phyloP scores from a whole-genome alignment of 306 rosid species.

The Castanea mollissima region DNA sequence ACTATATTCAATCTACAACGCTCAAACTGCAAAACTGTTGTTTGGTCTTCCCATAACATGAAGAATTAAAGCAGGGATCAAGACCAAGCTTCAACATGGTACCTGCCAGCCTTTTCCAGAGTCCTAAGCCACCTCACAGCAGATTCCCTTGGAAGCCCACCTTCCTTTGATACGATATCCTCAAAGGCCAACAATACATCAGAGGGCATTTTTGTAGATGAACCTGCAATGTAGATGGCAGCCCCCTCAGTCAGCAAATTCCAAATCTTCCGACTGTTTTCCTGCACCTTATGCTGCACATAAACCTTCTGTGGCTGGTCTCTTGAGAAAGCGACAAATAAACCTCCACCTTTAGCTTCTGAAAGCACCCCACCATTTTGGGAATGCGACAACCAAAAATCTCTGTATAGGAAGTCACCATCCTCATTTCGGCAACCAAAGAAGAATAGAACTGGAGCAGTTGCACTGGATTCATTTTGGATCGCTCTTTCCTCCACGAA shows the following conservation, averaged over 20 bases:
- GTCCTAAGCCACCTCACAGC: constrained; percentile 72
- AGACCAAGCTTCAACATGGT: constrained; percentile 86
- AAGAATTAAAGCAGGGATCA: constrained; percentile 9
- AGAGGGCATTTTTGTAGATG: constrained; percentile 89
- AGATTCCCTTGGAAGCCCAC: constrained; percentile 56
- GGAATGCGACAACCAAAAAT: constrained; percentile 71
- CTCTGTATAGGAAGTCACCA: constrained; percentile 68
- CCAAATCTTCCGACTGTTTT: constrained; percentile 68
- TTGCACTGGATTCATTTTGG: constrained; percentile 43
- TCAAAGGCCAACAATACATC: constrained; percentile 79
- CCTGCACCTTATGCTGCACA: constrained; percentile 86
- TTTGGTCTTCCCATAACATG: not conserved
- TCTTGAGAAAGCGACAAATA: constrained; percentile 83
- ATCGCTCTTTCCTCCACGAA: constrained; percentile 81
- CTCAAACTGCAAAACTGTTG: not conserved
- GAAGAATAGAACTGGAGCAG: constrained; percentile 78
- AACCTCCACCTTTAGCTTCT: constrained; percentile 78
- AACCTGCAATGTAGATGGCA: constrained; percentile 82
- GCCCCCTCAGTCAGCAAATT: constrained; percentile 66
- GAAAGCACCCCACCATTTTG: constrained; percentile 65
- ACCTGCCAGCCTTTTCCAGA: constrained; percentile 68
- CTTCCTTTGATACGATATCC: constrained; percentile 65
- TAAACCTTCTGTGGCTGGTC: constrained; percentile 81
- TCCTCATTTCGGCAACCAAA: constrained; percentile 80
- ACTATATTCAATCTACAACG: not conserved